Percentiles rank a stretch among this genome's conserved stretches.
Evolutionary conservation across 192 early-diverging fungal genomes (phyloP).

Genomic region (Mortierella claussenii): DNA sequence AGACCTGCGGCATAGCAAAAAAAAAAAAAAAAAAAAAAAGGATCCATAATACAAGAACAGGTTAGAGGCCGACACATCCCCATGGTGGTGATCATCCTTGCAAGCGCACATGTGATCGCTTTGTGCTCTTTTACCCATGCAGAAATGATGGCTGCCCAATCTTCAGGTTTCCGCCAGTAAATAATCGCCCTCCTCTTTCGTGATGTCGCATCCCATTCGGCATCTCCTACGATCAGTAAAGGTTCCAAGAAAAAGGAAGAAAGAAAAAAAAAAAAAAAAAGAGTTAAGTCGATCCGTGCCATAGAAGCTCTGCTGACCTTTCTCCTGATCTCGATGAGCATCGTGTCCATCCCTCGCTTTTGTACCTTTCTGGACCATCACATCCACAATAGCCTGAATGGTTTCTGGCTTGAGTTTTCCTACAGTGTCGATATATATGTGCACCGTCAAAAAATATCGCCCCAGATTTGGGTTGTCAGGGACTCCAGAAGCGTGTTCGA

Average conservation of each 20-base stretch:
- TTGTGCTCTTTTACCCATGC: constrained; percentile 83
- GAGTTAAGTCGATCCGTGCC: not conserved
- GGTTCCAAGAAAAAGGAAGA: too few relatives aligned
- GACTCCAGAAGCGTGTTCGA: too few relatives aligned
- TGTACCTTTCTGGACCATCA: constrained; percentile 77
- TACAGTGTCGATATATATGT: too few relatives aligned
- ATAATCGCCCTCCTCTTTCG: constrained; percentile 71
- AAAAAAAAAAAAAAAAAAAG: constrained; percentile 6
- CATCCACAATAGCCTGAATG: constrained; percentile 77
- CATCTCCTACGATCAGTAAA: constrained; percentile 63
- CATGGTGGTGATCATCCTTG: too few relatives aligned
- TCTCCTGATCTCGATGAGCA: too few relatives aligned
- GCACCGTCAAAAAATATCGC: too few relatives aligned
- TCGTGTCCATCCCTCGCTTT: too few relatives aligned
- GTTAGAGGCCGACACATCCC: too few relatives aligned
- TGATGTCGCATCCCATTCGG: constrained; percentile 63
- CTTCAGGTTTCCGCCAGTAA: constrained; percentile 90
- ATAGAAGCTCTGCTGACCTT: not conserved
- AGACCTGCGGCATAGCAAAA: constrained; percentile 56
- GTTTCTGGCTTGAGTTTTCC: constrained; percentile 70
- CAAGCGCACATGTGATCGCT: too few relatives aligned
- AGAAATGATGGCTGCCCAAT: constrained; percentile 87
- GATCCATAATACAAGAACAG: not conserved
- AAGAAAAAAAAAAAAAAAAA: not conserved
- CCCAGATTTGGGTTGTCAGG: too few relatives aligned